Evolutionary conservation across 768 basidiomycete species (phyloP).

Genomic region (Psilocybe cyanescens): DNA sequence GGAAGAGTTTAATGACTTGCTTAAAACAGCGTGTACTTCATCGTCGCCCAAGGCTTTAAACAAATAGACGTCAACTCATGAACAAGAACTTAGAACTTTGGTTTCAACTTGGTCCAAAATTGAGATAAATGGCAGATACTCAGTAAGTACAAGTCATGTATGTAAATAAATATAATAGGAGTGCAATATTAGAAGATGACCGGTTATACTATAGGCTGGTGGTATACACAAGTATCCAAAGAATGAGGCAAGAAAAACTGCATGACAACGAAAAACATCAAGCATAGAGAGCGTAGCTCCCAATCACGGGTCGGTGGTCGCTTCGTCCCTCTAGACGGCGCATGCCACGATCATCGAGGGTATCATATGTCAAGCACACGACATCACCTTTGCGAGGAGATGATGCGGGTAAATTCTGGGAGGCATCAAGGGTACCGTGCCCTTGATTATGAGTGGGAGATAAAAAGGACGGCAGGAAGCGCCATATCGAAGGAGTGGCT

Average conservation of each 20-base stretch:
- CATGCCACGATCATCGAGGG: constrained; percentile 78
- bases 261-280: constrained; percentile 22
- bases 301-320: constrained; percentile 88
- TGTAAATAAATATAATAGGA: neutral
- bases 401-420: constrained; percentile 20
- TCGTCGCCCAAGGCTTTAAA: neutral
- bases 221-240: constrained; percentile 2
- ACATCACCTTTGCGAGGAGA: constrained; percentile 67
- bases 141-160: neutral
- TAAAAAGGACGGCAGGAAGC: constrained; percentile 55
- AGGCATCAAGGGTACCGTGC: neutral
- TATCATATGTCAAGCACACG: constrained; percentile 70
- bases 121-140: neutral
- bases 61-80: neutral
- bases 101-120: neutral
- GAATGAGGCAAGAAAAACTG: neutral
- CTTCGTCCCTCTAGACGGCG: constrained; percentile 75
- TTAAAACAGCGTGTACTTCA: neutral
- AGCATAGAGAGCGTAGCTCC: constrained; percentile 72
- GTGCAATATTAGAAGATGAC: neutral
- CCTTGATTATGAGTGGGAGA: constrained; percentile 33
- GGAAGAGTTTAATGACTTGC: neutral
- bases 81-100: neutral
- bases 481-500: constrained; percentile 43
- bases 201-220: constrained; percentile 1